Evolutionary conservation across 176 grass and related monocot species (phyloP).

Genomic region (Ananas comosus): DNA sequence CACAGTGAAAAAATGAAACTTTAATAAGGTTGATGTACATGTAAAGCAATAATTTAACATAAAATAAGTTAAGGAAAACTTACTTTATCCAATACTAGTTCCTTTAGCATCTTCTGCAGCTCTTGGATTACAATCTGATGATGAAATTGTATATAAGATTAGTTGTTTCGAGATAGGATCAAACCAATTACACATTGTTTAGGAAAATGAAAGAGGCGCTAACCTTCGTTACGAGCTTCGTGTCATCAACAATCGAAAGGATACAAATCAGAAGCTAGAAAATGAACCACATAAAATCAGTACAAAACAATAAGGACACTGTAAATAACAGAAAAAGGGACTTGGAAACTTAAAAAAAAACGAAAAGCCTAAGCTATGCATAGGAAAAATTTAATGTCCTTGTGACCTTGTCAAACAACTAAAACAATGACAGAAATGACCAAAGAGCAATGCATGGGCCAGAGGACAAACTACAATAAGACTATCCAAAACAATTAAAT

Average conservation of each 20-base stretch:
- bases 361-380: too few relatives aligned
- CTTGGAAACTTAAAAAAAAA: too few relatives aligned
- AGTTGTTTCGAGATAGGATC: background rate
- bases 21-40: background rate
- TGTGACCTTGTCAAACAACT: too few relatives aligned
- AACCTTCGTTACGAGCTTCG: conserved; percentile 85
- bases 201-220: background rate
- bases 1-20: conserved; percentile 1
- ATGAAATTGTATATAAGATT: conserved; percentile 9
- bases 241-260: conserved; percentile 90
- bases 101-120: conserved; percentile 43
- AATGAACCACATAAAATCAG: conserved; percentile 27
- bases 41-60: background rate
- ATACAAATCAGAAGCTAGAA: conserved; percentile 57
- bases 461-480: too few relatives aligned
- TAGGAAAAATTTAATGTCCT: too few relatives aligned
- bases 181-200: background rate
- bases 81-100: conserved; percentile 84
- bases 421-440: too few relatives aligned
- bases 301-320: background rate
- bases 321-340: background rate
- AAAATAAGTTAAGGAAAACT: conserved; percentile 7
- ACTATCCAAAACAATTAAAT: too few relatives aligned
- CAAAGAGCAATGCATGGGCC: too few relatives aligned
- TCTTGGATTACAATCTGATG: conserved; percentile 66